phyloP scores from a whole-genome alignment of 2,329 filamentous ascomycete species.

The Magnaporthales sp. region DNA sequence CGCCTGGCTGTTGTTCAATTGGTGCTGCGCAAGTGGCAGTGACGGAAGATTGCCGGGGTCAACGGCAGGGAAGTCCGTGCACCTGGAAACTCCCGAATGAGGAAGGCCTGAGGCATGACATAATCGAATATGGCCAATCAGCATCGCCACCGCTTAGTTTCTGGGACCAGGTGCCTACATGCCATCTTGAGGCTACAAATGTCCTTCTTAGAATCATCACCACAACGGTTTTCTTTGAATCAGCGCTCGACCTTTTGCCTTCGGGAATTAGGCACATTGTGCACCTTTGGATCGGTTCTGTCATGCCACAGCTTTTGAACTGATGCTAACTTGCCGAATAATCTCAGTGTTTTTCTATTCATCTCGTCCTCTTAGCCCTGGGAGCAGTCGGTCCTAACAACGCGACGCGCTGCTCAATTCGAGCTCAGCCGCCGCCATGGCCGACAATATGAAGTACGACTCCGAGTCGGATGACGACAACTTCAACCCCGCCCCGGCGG shows the following conservation, averaged over 20 bases:
- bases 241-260: background rate
- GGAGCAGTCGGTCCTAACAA: background rate
- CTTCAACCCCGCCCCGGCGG: slow-evolving; percentile 76
- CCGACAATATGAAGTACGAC: slow-evolving; percentile 25
- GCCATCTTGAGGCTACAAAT: slow-evolving; percentile 1
- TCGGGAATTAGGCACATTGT: background rate
- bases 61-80: background rate
- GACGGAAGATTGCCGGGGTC: background rate
- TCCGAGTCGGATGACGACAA: slow-evolving; percentile 75
- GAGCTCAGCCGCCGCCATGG: slow-evolving; percentile 3
- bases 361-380: background rate
- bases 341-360: background rate
- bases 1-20: background rate
- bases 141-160: background rate
- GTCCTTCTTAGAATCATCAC: background rate
- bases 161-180: background rate
- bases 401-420: background rate
- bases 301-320: background rate
- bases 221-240: background rate
- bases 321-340: background rate
- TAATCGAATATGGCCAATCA: background rate
- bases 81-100: background rate
- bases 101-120: background rate
- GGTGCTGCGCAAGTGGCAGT: background rate
- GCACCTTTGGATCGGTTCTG: background rate